These are phyloP conservation scores for Paramarasmius palmivorus DNA, from an alignment of 1,284 basidiomycete species.

Conservation along the genomic window DNA sequence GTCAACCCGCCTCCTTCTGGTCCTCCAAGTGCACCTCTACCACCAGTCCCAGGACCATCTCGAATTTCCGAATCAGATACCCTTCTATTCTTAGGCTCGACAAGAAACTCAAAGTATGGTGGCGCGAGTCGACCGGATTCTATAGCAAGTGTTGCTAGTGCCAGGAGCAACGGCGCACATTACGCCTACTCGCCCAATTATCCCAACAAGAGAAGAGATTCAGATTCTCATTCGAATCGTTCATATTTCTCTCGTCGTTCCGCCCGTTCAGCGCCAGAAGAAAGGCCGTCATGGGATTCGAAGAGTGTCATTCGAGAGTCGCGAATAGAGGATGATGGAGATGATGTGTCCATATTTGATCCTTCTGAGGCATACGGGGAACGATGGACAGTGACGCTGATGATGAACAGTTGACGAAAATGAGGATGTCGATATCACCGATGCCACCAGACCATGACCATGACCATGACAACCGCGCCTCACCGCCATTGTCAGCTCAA, in stretches of 20 bases:
- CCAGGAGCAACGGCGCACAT: not conserved
- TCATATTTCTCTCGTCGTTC: not conserved
- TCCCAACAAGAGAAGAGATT: not conserved
- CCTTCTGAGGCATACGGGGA: constrained; percentile 2
- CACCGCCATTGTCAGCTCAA: constrained; percentile 1
- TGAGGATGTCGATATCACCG: not conserved
- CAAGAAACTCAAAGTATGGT: not conserved
- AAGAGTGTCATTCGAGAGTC: not conserved
- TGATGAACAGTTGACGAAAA: not conserved
- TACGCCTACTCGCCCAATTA: constrained; percentile 1
- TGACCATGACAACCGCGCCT: not conserved
- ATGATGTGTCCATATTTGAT: not conserved
- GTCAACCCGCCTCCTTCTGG: constrained; percentile 18
- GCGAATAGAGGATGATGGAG: not conserved
- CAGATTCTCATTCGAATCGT: not conserved
- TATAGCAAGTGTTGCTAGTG: constrained; percentile 5
- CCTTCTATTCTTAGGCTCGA: constrained; percentile 12
- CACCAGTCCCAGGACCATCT: constrained; percentile 21
- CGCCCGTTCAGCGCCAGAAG: not conserved
- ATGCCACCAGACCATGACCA: not conserved
- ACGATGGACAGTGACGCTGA: not conserved
- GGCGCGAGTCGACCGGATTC: constrained; percentile 5
- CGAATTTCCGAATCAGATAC: constrained; percentile 17
- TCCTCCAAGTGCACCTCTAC: constrained; percentile 18
- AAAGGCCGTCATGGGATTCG: not conserved